Percentiles rank a stretch among this genome's conserved stretches.
phyloP scores from a whole-genome alignment of 306 rosid species.

The Vigna unguiculata region DNA sequence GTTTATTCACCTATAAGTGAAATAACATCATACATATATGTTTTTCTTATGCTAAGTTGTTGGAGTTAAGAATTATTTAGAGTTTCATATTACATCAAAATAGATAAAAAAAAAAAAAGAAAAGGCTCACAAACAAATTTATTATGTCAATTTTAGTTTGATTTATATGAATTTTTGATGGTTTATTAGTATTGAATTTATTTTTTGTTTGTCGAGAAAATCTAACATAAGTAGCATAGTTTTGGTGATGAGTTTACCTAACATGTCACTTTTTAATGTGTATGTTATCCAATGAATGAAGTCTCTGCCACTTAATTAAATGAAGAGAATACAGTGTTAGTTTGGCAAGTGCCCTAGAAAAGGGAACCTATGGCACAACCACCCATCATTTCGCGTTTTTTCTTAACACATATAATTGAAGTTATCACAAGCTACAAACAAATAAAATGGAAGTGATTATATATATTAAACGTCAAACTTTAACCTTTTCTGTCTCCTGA shows the following conservation, averaged over 20 bases:
- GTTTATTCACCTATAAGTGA: constrained; percentile 27
- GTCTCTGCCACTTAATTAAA: constrained; percentile 7
- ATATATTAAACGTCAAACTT: constrained; percentile 23
- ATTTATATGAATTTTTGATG: too few species aligned
- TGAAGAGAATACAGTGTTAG: constrained; percentile 38
- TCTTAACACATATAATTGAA: constrained; percentile 64
- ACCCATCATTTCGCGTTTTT: constrained; percentile 56
- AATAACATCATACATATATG: neutral
- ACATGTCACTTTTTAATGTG: constrained; percentile 29
- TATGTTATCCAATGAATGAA: constrained; percentile 33
- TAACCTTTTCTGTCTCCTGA: constrained; percentile 14
- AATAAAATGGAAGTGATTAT: constrained; percentile 18
- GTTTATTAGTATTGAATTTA: too few species aligned
- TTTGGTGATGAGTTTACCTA: constrained; percentile 28
- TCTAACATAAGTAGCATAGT: neutral
- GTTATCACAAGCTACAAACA: constrained; percentile 43
- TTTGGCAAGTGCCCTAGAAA: constrained; percentile 46
- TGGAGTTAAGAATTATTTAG: too few species aligned
- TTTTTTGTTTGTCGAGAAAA: too few species aligned
- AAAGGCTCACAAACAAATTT: too few species aligned
- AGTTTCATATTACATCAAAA: too few species aligned
- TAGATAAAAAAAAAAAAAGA: too few species aligned
- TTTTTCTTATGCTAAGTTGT: neutral
- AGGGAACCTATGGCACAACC: constrained; percentile 50
- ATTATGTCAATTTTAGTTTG: too few species aligned